These are phyloP conservation scores for Aspergillus pseudoglaucus DNA, from an alignment of 2,329 filamentous ascomycete genomes.

Conservation along the genomic window DNA sequence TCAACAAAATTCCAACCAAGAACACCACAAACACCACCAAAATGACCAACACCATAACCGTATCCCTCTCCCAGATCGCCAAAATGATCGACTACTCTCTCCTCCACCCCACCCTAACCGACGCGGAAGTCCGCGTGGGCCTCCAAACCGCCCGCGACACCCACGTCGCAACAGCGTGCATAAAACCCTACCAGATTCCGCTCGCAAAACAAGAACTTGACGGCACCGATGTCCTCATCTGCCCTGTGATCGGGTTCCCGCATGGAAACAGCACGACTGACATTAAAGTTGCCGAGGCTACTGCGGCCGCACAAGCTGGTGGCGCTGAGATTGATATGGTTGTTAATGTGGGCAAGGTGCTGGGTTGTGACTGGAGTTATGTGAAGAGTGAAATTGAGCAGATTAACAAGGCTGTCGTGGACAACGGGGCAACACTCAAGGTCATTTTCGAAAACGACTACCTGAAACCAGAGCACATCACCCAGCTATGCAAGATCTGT, in stretches of 20 bases:
- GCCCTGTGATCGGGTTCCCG: slow-evolving; percentile 56
- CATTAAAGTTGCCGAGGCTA: slow-evolving; percentile 51
- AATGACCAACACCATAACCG: slow-evolving; percentile 18
- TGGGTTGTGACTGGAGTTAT: slow-evolving; percentile 53
- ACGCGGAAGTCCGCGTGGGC: slow-evolving; percentile 46
- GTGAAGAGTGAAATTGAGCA: slow-evolving; percentile 46
- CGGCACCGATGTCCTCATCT: slow-evolving; percentile 46
- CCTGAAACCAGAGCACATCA: slow-evolving; percentile 45
- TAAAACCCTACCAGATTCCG: slow-evolving; percentile 53
- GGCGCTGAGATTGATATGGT: slow-evolving; percentile 56
- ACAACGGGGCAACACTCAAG: slow-evolving; percentile 46
- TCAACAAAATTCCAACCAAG: too few relatives aligned
- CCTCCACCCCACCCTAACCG: slow-evolving; percentile 56
- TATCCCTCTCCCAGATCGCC: slow-evolving; percentile 26
- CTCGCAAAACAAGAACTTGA: slow-evolving; percentile 44
- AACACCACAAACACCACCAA: neutral
- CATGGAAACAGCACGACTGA: slow-evolving; percentile 51
- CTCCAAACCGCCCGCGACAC: slow-evolving; percentile 44
- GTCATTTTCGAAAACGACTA: slow-evolving; percentile 60
- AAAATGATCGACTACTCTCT: slow-evolving; percentile 55
- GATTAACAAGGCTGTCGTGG: slow-evolving; percentile 45
- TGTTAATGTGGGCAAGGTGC: slow-evolving; percentile 52
- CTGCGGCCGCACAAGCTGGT: slow-evolving; percentile 42
- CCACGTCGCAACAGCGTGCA: slow-evolving; percentile 50
- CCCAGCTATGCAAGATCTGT: slow-evolving; percentile 51